Base-by-base conservation (phyloP, 2,329 filamentous ascomycete species). In the Clonostachys rhizophaga region DNA sequence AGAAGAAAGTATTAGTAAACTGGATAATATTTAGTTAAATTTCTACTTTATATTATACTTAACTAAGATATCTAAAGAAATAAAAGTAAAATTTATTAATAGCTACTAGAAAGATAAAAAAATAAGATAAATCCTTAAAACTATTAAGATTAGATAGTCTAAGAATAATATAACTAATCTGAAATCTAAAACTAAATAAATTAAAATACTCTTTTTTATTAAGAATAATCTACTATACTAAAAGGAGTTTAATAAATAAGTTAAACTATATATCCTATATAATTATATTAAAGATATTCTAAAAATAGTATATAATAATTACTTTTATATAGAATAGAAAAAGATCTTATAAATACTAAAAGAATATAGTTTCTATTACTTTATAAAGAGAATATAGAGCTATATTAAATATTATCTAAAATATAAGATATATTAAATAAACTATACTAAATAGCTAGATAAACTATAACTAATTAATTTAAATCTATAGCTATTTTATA, bases 121-220 rank as follows among this genome's bases (percentile, higher is more conserved):
- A 16, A 16, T 16, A 16, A 16, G 16, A 16, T 16, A 16, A 2
- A 16, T 16, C 16, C 16, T 16, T 16, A 16, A 16, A 16, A 16
- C 2, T 2, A 16, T 16, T 16, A 16, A 16, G 2, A 16, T 2
- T 2, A 16, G 16, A 16, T 16, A 16, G 16, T 2, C 16, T 16
- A 16, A 16, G 16, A 16, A 16, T 16, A 16, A 16, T 16, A 16
- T 16, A 16, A 16, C 16, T 16, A 16, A 16, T 16, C 16, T 16
- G 16, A 2, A 16, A 2, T 16, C 16, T 16, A 16, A 16, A 2
- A 16, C 16, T 16, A 2, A 16, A 16, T 36, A 36, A 36, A 43
- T 51, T 45, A 34, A 51, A 36, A 16, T 50, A 52, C 49, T 47
- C 6, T 40, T 14, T 5, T 37, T 34, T 11, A 36, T 44, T 40